Evolutionary conservation across 2,329 filamentous ascomycete species (phyloP).

Genomic region (Sclerotinia nivalis): DNA sequence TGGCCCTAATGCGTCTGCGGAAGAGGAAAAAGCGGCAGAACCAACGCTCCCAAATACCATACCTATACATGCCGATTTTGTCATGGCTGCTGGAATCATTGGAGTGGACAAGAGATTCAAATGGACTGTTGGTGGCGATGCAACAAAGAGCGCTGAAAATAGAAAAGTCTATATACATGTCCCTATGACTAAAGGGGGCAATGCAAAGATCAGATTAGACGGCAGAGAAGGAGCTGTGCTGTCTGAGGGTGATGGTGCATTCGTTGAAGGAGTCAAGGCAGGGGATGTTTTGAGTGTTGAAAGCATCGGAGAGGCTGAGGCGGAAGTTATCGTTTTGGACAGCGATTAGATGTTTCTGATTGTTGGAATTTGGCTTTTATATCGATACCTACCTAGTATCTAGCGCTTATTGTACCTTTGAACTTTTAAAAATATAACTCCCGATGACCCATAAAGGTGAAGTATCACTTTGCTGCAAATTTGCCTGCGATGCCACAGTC

Average conservation of each 20-base stretch:
- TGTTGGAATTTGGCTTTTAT: background rate
- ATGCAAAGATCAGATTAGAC: conserved; percentile 68
- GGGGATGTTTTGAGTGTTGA: conserved; percentile 66
- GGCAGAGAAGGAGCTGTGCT: conserved; percentile 66
- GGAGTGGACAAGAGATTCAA: conserved; percentile 64
- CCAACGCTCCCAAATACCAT: conserved; percentile 67
- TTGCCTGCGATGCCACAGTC: too few species aligned
- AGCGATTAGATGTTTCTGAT: conserved; percentile 22
- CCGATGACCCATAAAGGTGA: background rate
- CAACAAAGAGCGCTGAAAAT: conserved; percentile 53
- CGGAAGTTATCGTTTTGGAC: conserved; percentile 32
- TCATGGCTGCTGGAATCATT: conserved; percentile 78
- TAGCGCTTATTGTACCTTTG: background rate
- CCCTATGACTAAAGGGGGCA: conserved; percentile 75
- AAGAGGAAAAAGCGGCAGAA: conserved; percentile 64
- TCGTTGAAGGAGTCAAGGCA: conserved; percentile 63
- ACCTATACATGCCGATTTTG: conserved; percentile 80
- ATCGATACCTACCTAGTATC: background rate
- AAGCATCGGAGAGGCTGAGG: conserved; percentile 60
- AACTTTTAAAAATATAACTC: background rate
- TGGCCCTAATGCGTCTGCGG: conserved; percentile 60
- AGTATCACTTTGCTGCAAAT: background rate
- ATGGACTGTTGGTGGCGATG: conserved; percentile 67
- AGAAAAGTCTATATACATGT: conserved; percentile 79
- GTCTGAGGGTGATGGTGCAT: conserved; percentile 78